Percentiles rank a stretch among this genome's conserved stretches.
Evolutionary conservation across 73 alveolate genomes (phyloP).

Genomic region (Symbiodinium natans): DNA sequence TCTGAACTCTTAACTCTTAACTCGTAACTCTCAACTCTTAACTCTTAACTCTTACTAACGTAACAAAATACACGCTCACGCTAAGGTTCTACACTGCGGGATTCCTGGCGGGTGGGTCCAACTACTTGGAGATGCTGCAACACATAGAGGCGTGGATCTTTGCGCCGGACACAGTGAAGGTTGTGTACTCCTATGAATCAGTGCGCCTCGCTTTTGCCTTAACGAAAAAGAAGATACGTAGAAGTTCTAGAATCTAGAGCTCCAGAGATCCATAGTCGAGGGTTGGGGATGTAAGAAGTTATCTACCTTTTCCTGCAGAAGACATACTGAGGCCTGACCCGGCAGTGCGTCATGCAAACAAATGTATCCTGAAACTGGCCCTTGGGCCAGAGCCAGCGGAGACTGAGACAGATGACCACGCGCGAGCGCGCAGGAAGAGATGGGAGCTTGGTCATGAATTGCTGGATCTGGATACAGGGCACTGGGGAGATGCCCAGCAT

Average conservation of each 20-base stretch:
- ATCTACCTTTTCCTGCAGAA: no score
- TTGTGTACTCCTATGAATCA: not conserved
- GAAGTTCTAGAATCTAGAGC: no score
- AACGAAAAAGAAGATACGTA: no score
- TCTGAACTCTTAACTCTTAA: no score
- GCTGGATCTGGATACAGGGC: conserved; percentile 24
- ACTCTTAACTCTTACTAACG: no score
- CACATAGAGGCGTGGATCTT: conserved; percentile 3
- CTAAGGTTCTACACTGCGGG: conserved; percentile 32
- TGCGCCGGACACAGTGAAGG: not conserved
- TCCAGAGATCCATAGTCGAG: no score
- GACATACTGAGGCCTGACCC: conserved; percentile 39
- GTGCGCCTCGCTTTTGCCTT: no score
- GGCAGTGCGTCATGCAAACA: not conserved
- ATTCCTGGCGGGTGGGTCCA: not conserved
- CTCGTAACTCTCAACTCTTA: no score
- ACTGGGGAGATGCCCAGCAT: not conserved
- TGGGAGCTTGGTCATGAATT: not conserved
- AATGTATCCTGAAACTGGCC: not conserved
- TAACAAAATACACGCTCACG: not conserved
- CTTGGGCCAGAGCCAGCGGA: not conserved
- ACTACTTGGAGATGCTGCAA: conserved; percentile 27
- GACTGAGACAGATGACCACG: not conserved
- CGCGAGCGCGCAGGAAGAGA: not conserved
- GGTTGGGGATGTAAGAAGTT: no score